These are phyloP conservation scores for Chrysanthemum lavandulifolium DNA, from an alignment of 129 eudicot genomes.

Conservation along the genomic window DNA sequence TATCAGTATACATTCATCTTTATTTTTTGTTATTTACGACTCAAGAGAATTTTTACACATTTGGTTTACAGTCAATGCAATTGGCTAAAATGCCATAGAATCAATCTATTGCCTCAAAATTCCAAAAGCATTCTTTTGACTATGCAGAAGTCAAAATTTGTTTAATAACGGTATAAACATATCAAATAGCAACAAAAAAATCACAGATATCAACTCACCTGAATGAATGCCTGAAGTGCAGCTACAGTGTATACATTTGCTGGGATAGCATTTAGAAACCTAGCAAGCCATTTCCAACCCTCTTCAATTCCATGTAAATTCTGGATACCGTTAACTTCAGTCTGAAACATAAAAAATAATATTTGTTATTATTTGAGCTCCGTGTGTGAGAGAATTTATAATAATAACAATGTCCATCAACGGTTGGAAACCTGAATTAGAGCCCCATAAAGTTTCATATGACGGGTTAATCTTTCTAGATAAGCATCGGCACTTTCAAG, in stretches of 20 bases:
- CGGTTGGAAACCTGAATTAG: constrained; percentile 68
- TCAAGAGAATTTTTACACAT: background rate
- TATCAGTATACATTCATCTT: background rate
- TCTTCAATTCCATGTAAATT: constrained; percentile 80
- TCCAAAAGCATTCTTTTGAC: background rate
- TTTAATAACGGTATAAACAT: background rate
- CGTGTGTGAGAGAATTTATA: constrained; percentile 4
- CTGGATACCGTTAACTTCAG: constrained; percentile 58
- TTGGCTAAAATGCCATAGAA: background rate
- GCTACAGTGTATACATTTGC: constrained; percentile 61
- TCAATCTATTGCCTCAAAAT: background rate
- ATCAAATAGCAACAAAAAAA: constrained; percentile 3
- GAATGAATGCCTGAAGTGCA: constrained; percentile 71
- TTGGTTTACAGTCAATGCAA: background rate
- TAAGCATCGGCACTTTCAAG: constrained; percentile 58
- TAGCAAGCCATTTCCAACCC: constrained; percentile 97
- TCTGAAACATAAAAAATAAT: constrained; percentile 41
- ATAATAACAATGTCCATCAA: constrained; percentile 8
- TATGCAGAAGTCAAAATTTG: background rate
- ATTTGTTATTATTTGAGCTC: background rate
- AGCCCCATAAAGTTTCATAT: constrained; percentile 92
- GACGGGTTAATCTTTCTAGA: constrained; percentile 41
- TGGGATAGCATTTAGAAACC: constrained; percentile 79
- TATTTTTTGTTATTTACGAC: background rate
- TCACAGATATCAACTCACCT: constrained; percentile 43